phyloP scores from a whole-genome alignment of 2,329 filamentous ascomycete species.

The Emergomyces pasteurianus region DNA sequence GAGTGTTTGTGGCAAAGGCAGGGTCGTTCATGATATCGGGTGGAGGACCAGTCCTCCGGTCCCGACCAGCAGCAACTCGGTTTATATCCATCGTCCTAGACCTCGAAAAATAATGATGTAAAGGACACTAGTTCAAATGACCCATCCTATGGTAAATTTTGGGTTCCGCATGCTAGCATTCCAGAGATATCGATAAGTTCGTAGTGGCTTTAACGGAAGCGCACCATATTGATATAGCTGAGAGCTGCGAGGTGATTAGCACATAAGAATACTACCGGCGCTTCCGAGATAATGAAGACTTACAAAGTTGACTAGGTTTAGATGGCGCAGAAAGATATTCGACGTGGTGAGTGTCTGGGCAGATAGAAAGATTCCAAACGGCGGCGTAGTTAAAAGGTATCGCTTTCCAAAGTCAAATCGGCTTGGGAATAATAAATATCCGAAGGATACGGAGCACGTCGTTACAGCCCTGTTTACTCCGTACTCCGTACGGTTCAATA shows the following conservation, averaged over 20 bases:
- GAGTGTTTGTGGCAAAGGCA: conserved; percentile 33
- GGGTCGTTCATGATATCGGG: conserved; percentile 49
- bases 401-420: too few species aligned
- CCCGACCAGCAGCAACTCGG: not conserved
- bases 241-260: not conserved
- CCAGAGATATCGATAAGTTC: not conserved
- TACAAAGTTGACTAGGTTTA: not conserved
- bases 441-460: too few species aligned
- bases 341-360: not conserved
- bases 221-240: not conserved
- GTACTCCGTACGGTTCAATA: not conserved
- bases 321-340: not conserved
- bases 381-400: too few species aligned
- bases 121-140: not conserved
- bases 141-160: not conserved
- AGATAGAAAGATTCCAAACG: not conserved
- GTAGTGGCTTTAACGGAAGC: not conserved
- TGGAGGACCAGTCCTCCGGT: not conserved
- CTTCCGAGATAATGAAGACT: not conserved
- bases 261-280: not conserved
- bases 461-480: too few species aligned
- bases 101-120: not conserved
- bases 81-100: conserved; percentile 12
- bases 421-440: not conserved
- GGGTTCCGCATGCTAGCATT: not conserved